Base-by-base conservation (phyloP, 2,329 filamentous ascomycete genomes). In the Clonostachys sp. region DNA sequence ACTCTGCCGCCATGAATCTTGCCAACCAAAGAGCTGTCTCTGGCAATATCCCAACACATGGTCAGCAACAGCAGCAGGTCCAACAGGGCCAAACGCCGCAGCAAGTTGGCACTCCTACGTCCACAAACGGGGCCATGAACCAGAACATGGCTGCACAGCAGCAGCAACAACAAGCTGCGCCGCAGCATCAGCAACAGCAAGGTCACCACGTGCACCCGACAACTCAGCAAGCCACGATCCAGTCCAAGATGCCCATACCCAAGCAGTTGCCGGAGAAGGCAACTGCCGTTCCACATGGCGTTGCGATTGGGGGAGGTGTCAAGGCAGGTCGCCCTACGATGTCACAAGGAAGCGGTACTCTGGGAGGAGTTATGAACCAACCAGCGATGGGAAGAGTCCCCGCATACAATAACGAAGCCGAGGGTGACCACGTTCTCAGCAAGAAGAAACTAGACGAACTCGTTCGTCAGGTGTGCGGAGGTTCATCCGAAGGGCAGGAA, bases 381-480 rank as follows among this genome's bases (percentile, higher is more conserved):
- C 91, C 94, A 1, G 89, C 89, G 3, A 80, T 97, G 51, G 74
- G 84, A 47, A 91, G 91, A 61, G 82, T 89, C 41, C 89, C 91
- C 0, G 83, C 84, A 0, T 95, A 89, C 65, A 88, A 89, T 48
- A 84, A 96, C 49, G 92, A 97, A 63, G 89, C 89, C 33, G 91
- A 96, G 61, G 91, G 90, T 24, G 91, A 96, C 59, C 86, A 91
- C 41, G 87, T 99, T 2, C 75, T 99, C n/a, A 95, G 87, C 71
- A 96, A 96, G 80, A 95, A 95, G 72, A 97, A 96, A 71, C 78
- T 99, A 39, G 91, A 99, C 61, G 92, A 96, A 63, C 78, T 99
- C 36, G 91, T 97, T 9, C 83, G 91, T 45, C 92, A 97, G 67
- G 91, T 97, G 50, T 95, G 90, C 35, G 91, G 91, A 46, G 87